These are phyloP conservation scores for Lactarius tabidus DNA, from an alignment of 768 basidiomycete species.

Conservation along the genomic window DNA sequence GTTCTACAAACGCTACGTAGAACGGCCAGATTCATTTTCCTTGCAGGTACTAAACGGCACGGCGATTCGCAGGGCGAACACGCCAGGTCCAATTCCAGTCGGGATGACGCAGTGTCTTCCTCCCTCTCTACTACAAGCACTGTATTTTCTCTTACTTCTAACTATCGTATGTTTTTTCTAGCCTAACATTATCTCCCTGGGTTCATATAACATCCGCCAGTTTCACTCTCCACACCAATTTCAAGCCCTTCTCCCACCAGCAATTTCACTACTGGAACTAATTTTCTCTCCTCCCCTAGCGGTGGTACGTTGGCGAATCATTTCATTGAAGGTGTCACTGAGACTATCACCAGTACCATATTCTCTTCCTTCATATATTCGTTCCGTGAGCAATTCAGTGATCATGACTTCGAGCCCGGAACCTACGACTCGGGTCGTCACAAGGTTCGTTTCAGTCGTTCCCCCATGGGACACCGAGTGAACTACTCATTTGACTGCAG, in stretches of 20 bases:
- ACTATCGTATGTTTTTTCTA: background rate
- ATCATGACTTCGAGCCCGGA: background rate
- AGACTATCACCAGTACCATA: too few species aligned
- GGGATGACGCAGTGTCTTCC: background rate
- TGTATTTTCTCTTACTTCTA: background rate
- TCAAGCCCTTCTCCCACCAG: background rate
- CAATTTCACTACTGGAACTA: background rate
- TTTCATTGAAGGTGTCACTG: too few species aligned
- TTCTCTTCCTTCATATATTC: too few species aligned
- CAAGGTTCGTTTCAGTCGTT: slow-evolving; percentile 2
- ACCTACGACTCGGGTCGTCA: background rate
- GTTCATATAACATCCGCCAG: background rate
- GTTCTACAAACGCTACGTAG: background rate
- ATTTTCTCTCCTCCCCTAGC: too few species aligned
- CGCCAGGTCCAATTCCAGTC: background rate
- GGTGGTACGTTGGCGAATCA: too few species aligned
- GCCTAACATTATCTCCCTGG: background rate
- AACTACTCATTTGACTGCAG: background rate
- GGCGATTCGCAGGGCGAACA: slow-evolving; percentile 3
- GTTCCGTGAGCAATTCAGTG: background rate
- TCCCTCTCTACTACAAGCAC: background rate
- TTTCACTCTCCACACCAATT: background rate
- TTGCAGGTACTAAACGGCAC: slow-evolving; percentile 1
- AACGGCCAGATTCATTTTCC: background rate
- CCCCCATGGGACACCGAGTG: too few species aligned